phyloP scores from a whole-genome alignment of 495 filamentous ascomycete species.

The Aspergillus diversus region DNA sequence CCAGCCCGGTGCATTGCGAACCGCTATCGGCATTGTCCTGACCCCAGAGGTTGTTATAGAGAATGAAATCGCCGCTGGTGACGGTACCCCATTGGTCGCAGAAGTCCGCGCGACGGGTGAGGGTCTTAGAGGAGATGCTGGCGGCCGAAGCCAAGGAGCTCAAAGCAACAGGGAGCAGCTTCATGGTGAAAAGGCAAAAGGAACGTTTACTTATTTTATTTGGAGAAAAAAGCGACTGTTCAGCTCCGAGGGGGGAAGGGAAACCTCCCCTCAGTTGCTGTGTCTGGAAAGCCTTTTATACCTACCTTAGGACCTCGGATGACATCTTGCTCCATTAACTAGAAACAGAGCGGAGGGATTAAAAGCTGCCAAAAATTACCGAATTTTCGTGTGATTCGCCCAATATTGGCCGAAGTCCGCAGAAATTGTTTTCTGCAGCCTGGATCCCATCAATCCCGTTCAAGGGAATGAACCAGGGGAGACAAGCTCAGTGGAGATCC shows the following conservation, averaged over 20 bases:
- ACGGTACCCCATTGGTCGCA: conserved; percentile 55
- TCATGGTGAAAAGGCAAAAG: conserved; percentile 34
- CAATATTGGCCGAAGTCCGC: conserved; percentile 1
- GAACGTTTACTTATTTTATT: conserved; percentile 7
- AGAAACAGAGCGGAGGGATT: conserved; percentile 13
- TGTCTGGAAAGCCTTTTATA: conserved; percentile 15
- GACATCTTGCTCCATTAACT: conserved; percentile 10
- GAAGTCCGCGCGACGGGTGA: conserved; percentile 47
- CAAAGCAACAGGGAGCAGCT: conserved; percentile 38
- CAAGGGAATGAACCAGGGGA: background rate
- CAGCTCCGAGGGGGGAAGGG: background rate
- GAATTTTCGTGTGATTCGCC: conserved; percentile 3
- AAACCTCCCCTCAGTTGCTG: background rate
- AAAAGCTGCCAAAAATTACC: background rate
- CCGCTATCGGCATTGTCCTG: conserved; percentile 45
- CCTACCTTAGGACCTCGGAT: conserved; percentile 1
- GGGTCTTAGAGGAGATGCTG: conserved; percentile 38
- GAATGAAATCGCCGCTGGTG: conserved; percentile 50
- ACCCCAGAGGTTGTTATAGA: conserved; percentile 63
- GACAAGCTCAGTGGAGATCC: background rate
- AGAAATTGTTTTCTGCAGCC: background rate
- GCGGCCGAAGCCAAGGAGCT: conserved; percentile 39
- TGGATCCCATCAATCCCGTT: conserved; percentile 17
- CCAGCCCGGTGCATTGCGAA: conserved; percentile 60
- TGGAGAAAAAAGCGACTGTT: no score